Evolutionary conservation across 2,329 filamentous ascomycete species (phyloP).

Genomic region (Trichoderma aggressivum): DNA sequence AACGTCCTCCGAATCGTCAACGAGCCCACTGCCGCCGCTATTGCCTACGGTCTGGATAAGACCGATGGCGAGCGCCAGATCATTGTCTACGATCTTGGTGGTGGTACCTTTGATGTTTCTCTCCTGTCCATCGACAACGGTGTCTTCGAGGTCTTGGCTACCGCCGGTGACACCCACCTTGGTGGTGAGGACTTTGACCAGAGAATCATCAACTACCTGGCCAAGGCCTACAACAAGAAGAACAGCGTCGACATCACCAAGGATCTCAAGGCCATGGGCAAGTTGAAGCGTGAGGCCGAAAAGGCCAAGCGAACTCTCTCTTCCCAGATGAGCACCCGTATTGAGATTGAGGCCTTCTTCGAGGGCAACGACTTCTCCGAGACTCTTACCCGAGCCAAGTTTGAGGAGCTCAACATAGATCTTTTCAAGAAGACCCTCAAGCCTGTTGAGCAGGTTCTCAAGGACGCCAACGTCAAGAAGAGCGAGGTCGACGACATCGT

Average conservation of each 20-base stretch:
- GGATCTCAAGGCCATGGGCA: slow-evolving; percentile 97
- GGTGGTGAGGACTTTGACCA: slow-evolving; percentile 99
- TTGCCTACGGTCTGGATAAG: slow-evolving; percentile 92
- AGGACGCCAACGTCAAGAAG: slow-evolving; percentile 98
- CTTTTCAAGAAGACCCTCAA: slow-evolving; percentile 99
- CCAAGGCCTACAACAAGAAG: slow-evolving; percentile 99
- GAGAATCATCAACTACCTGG: slow-evolving; percentile 92
- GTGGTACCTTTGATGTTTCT: slow-evolving; percentile 92
- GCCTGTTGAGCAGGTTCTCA: slow-evolving; percentile 97
- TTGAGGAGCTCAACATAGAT: slow-evolving; percentile 98
- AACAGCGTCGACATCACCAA: slow-evolving; percentile 87
- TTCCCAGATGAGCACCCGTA: slow-evolving; percentile 87
- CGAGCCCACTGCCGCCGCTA: slow-evolving; percentile 92
- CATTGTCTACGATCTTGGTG: slow-evolving; percentile 90
- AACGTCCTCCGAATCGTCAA: slow-evolving; percentile 96
- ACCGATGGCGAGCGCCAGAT: slow-evolving; percentile 79
- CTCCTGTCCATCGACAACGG: slow-evolving; percentile 88
- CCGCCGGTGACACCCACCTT: slow-evolving; percentile 93
- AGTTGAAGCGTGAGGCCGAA: slow-evolving; percentile 98
- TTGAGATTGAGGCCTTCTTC: slow-evolving; percentile 97
- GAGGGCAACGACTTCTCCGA: slow-evolving; percentile 97
- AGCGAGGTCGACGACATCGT: slow-evolving; percentile 93
- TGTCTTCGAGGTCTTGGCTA: slow-evolving; percentile 91
- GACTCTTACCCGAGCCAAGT: slow-evolving; percentile 97
- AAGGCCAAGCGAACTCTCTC: slow-evolving; percentile 99